These are phyloP conservation scores for Pichia sp. DNA, from an alignment of 1,139 yeast genomes.

Conservation along the genomic window DNA sequence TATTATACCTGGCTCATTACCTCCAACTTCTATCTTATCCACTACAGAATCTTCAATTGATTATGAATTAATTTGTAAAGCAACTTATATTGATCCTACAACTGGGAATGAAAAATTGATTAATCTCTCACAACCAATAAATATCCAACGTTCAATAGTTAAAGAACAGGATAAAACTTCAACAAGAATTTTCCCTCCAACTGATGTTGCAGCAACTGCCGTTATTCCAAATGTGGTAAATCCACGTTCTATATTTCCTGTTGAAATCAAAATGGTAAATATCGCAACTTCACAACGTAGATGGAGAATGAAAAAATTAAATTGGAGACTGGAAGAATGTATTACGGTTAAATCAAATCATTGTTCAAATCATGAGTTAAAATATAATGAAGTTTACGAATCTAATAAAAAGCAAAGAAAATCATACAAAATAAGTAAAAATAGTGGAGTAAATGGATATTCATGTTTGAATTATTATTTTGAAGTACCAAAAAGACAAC, in stretches of 20 bases:
- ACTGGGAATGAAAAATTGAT: conserved; percentile 31
- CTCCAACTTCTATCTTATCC: conserved; percentile 64
- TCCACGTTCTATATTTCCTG: conserved; percentile 79
- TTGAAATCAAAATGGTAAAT: conserved; percentile 79
- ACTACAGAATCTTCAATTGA: conserved; percentile 51
- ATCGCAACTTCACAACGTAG: conserved; percentile 54
- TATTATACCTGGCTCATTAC: conserved; percentile 81
- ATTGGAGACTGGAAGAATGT: conserved; percentile 87
- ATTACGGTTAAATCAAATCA: conserved; percentile 53
- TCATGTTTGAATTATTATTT: conserved; percentile 24
- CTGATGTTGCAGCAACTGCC: conserved; percentile 80
- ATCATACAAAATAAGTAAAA: conserved; percentile 22
- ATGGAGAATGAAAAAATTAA: conserved; percentile 88
- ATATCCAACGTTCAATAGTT: conserved; percentile 68
- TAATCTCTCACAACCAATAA: conserved; percentile 57
- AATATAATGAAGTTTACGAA: conserved; percentile 43
- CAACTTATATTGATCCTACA: conserved; percentile 22
- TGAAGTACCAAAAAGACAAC: conserved; percentile 21
- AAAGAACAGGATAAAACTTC: conserved; percentile 85
- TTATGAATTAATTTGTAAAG: conserved; percentile 69
- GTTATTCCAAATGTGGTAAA: conserved; percentile 82
- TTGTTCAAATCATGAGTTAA: conserved; percentile 49
- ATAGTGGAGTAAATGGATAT: conserved; percentile 26
- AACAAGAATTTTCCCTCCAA: conserved; percentile 89
- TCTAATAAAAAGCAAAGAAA: conserved; percentile 29